These are phyloP conservation scores for Ophiostoma pallidulum DNA, from an alignment of 2,329 filamentous ascomycete genomes.

Conservation along the genomic window DNA sequence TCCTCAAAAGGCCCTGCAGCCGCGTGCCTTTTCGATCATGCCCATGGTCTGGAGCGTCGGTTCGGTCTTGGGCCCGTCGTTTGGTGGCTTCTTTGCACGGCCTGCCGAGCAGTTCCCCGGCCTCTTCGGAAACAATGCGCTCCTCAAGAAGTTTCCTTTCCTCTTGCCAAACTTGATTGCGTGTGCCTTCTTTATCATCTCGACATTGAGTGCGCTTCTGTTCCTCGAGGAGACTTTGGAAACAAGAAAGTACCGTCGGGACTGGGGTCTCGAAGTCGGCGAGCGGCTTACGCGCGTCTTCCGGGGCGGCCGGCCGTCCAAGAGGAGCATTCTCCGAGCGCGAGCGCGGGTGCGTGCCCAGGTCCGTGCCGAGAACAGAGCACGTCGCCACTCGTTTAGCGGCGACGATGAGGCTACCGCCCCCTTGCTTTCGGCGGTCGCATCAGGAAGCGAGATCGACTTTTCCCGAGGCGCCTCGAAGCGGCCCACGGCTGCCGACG, in stretches of 20 bases:
- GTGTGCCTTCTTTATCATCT: slow-evolving; percentile 66
- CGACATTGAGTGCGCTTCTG: slow-evolving; percentile 61
- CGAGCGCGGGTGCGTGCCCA: slow-evolving; percentile 14
- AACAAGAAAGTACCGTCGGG: slow-evolving; percentile 54
- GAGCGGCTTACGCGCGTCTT: slow-evolving; percentile 44
- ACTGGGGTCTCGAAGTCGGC: slow-evolving; percentile 70
- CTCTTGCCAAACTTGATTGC: slow-evolving; percentile 74
- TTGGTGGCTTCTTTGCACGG: slow-evolving; percentile 79
- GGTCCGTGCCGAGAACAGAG: slow-evolving; percentile 16
- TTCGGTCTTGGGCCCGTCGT: slow-evolving; percentile 75
- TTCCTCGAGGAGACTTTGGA: slow-evolving; percentile 84
- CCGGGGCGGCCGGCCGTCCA: slow-evolving; percentile 12
- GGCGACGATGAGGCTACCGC: slow-evolving; percentile 48
- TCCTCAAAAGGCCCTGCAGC: slow-evolving; percentile 75
- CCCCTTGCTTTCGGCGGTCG: slow-evolving; percentile 37
- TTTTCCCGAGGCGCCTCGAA: slow-evolving; percentile 2
- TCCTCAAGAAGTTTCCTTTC: slow-evolving; percentile 73
- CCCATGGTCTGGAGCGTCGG: slow-evolving; percentile 82
- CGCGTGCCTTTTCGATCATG: slow-evolving; percentile 86
- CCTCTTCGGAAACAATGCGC: slow-evolving; percentile 55
- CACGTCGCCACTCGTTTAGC: slow-evolving; percentile 38
- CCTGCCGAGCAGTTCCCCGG: slow-evolving; percentile 65
- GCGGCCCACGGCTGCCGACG: slow-evolving; percentile 7
- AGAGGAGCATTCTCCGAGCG: not conserved
- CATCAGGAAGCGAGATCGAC: slow-evolving; percentile 19